phyloP scores from a whole-genome alignment of 352 stramenopile genomes.

The Phytophthora podocarpi region DNA sequence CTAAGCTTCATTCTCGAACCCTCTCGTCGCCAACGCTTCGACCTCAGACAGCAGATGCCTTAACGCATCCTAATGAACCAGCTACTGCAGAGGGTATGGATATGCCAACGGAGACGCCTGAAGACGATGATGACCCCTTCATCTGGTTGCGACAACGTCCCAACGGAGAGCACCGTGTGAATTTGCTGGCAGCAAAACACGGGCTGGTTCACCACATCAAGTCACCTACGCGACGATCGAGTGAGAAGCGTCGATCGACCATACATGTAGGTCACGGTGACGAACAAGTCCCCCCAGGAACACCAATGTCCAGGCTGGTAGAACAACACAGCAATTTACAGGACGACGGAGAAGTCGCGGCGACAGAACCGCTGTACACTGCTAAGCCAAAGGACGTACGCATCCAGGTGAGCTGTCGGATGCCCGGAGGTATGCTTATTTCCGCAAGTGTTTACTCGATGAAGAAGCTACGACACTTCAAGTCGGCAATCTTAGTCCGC shows the following conservation, averaged over 20 bases:
- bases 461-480: slow-evolving; percentile 61
- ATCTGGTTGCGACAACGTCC: slow-evolving; percentile 58
- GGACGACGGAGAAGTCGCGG: slow-evolving; percentile 8
- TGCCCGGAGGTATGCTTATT: slow-evolving; percentile 61
- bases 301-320: slow-evolving; percentile 5
- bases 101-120: neutral
- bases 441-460: slow-evolving; percentile 43
- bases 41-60: slow-evolving; percentile 2
- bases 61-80: slow-evolving; percentile 1
- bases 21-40: slow-evolving; percentile 23
- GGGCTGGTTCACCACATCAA: slow-evolving; percentile 48
- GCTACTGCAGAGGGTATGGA: neutral
- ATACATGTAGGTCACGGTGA: neutral
- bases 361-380: neutral
- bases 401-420: slow-evolving; percentile 56
- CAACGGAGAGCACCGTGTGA: slow-evolving; percentile 58
- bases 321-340: slow-evolving; percentile 8
- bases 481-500: slow-evolving; percentile 38
- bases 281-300: slow-evolving; percentile 8
- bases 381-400: slow-evolving; percentile 25
- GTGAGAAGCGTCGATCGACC: neutral
- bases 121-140: slow-evolving; percentile 49
- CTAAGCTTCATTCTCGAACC: slow-evolving; percentile 13
- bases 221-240: slow-evolving; percentile 13
- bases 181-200: slow-evolving; percentile 51